A percentile compares a stretch with the other conserved stretches of the same genome.
Conservation (phyloP, 768 basidiomycete genomes). For the Suillus bovinus region DNA sequence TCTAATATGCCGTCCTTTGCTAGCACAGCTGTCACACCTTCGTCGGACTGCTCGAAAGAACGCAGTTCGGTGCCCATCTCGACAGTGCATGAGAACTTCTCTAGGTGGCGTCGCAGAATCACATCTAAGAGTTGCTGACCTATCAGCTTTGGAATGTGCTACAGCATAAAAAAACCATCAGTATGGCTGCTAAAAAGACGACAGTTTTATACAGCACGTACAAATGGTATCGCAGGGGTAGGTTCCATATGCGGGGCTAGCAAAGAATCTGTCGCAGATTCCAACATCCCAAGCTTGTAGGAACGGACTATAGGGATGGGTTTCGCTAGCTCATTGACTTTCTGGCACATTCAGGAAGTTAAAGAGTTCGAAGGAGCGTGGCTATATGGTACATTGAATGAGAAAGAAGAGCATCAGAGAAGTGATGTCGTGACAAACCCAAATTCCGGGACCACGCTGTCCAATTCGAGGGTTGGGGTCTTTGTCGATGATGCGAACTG, state of each 20-base stretch:
- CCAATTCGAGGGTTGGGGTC: constrained; percentile 32
- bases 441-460: constrained; percentile 39
- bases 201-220: constrained; percentile 10
- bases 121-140: constrained; percentile 33
- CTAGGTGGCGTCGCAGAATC: constrained; percentile 19
- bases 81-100: constrained; percentile 28
- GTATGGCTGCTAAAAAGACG: neutral
- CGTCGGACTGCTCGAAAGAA: constrained; percentile 33
- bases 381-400: constrained; percentile 23
- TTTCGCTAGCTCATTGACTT: constrained; percentile 32
- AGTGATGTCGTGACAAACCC: constrained; percentile 22
- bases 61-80: constrained; percentile 38
- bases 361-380: constrained; percentile 44
- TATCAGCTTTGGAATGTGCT: constrained; percentile 18
- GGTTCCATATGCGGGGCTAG: constrained; percentile 21
- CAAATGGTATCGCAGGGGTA: constrained; percentile 28
- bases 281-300: constrained; percentile 27
- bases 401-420: neutral
- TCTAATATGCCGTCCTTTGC: constrained; percentile 5
- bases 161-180: neutral
- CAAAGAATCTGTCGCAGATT: neutral
- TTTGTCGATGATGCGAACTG: constrained; percentile 14
- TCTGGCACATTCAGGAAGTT: constrained; percentile 38
- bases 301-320: constrained; percentile 30
- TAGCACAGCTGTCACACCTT: constrained; percentile 28